phyloP scores from a whole-genome alignment of 2,329 filamentous ascomycete species.

The Rutstroemia sp. region DNA sequence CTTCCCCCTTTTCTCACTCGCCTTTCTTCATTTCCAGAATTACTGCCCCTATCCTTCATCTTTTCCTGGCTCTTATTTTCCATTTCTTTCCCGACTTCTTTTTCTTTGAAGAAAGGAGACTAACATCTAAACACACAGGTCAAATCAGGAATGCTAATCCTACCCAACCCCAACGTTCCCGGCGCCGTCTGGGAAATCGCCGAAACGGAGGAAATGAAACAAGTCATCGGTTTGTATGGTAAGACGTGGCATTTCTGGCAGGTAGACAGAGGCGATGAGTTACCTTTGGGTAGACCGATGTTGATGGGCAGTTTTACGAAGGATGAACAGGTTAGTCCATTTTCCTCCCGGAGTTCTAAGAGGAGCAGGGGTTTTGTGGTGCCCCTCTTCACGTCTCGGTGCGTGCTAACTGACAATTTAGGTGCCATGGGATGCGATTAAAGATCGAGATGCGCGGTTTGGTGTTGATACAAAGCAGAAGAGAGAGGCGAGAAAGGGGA shows the following conservation, averaged over 20 bases:
- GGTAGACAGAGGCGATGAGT: conserved; percentile 53
- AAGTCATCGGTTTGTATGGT: conserved; percentile 68
- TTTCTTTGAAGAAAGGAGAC: no score
- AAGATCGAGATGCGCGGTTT: conserved; percentile 45
- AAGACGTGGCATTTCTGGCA: conserved; percentile 88
- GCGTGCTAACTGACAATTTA: conserved; percentile 12
- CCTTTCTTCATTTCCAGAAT: no score
- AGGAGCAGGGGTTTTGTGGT: not conserved
- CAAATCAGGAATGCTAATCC: conserved; percentile 60
- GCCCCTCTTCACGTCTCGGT: not conserved
- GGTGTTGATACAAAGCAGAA: conserved; percentile 43
- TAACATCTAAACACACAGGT: conserved; percentile 17
- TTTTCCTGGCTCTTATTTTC: conserved; percentile 21
- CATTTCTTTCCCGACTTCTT: not conserved
- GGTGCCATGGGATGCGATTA: conserved; percentile 31
- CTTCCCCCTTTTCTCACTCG: not conserved
- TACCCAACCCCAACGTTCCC: conserved; percentile 52
- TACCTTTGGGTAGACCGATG: conserved; percentile 5
- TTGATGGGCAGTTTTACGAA: conserved; percentile 10
- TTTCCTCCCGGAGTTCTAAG: not conserved
- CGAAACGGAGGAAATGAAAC: conserved; percentile 74
- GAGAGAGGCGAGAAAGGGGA: conserved; percentile 43
- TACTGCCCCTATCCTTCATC: no score
- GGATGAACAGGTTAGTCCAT: not conserved
- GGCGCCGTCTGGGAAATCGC: conserved; percentile 63